phyloP scores from a whole-genome alignment of 2,329 filamentous ascomycete species.

The Penicillium paneum region DNA sequence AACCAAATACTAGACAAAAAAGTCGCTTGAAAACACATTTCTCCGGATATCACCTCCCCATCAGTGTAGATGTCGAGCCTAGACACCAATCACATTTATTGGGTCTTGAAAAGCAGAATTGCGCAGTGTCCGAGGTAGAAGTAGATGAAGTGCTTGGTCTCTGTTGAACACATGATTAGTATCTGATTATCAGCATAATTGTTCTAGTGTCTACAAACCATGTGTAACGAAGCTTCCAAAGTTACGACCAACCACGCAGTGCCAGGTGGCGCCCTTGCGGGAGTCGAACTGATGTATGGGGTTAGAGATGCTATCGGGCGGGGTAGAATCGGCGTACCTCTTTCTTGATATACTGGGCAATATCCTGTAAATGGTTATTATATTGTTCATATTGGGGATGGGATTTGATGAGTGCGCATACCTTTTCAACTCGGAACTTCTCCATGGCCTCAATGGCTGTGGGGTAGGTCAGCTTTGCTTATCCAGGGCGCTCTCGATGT shows the following conservation, averaged over 20 bases:
- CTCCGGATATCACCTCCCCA: neutral
- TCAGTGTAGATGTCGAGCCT: neutral
- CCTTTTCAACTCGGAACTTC: constrained; percentile 71
- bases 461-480: constrained; percentile 26
- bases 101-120: constrained; percentile 98
- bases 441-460: constrained; percentile 68
- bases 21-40: constrained; percentile 10
- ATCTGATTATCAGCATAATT: neutral
- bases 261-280: constrained; percentile 96
- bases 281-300: constrained; percentile 72
- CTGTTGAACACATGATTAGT: constrained; percentile 48
- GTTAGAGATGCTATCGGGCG: constrained; percentile 16
- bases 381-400: neutral
- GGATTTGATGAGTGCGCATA: constrained; percentile 28
- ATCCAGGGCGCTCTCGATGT: neutral
- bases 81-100: constrained; percentile 51
- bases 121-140: constrained; percentile 99
- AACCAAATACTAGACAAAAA: constrained; percentile 7
- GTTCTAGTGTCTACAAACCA: constrained; percentile 53
- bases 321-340: constrained; percentile 57
- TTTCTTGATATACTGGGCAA: constrained; percentile 92
- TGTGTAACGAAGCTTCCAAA: constrained; percentile 99
- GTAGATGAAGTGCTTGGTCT: constrained; percentile 99
- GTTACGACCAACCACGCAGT: constrained; percentile 97
- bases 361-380: constrained; percentile 62